Evolutionary conservation across 2,329 filamentous ascomycete genomes (phyloP), one percentile per base, ranked within the genome.

Genomic region (Magnaporthiopsis rhizophila): DNA sequence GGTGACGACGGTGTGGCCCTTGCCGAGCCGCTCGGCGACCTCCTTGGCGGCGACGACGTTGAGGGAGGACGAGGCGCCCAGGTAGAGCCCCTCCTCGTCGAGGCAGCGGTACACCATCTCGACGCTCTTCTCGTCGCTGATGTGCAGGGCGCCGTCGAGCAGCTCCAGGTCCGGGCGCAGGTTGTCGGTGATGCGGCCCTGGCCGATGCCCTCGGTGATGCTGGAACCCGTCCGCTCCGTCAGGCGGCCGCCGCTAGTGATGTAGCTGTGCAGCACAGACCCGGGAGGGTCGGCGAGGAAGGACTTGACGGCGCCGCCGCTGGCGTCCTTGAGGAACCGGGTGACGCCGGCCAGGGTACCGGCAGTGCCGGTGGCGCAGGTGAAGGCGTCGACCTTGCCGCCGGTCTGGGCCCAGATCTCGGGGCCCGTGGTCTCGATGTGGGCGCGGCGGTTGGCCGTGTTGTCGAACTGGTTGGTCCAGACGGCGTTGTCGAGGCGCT

Each of bases 391-490:
- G 28, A 99, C 78, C 68, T 88, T 88, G 50, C 95, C 94, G 2
- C 74, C 78, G 0, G 95, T 98, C 81, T 99, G 95, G 34, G 87
- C 80, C 95, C 95, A 99, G 74, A 99, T 97, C 78, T 99, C 95
- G 0, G 95, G 95, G 0, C 95, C 95, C 0, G 95, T 99, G 2
- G 94, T 98, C 81, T 97, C 94, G 70, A 98, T 89, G 75, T 99
- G 95, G 61, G 95, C 95, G 72, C 90, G 88, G 63, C 95, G 85
- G 78, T 99, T 99, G 63, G 95, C 95, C 63, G 84, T 87, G 80
- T 99, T 99, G 76, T 99, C 95, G 78, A 99, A 99, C 79, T 99
- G 95, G 78, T 99, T 96, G 59, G 95, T 99, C 95, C 95, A 99
- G 18, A 98, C 93, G 11, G 94, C 92, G 71, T 95, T 95, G 21